Conservation (phyloP, 2,329 filamentous ascomycete genomes). For the Xylaria arbuscula region DNA sequence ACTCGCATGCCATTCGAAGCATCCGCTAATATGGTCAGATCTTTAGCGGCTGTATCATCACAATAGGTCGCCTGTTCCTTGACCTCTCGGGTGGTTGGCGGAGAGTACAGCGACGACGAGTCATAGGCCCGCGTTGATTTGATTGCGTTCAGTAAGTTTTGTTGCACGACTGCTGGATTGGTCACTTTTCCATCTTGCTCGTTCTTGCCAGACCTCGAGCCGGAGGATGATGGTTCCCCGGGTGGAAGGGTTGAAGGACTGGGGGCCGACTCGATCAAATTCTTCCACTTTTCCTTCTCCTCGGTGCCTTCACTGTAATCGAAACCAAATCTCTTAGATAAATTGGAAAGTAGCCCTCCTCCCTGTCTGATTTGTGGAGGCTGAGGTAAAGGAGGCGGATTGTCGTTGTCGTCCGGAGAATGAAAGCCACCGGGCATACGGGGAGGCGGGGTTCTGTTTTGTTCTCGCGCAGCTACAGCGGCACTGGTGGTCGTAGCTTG, state of each 20-base stretch:
- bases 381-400: constrained; percentile 48
- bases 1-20: constrained; percentile 78
- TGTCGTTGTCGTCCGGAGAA: constrained; percentile 41
- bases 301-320: constrained; percentile 61
- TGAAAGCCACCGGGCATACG: constrained; percentile 80
- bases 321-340: constrained; percentile 76
- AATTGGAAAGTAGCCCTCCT: constrained; percentile 72
- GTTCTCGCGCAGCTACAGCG: constrained; percentile 54
- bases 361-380: constrained; percentile 58
- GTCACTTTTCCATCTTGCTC: constrained; percentile 65
- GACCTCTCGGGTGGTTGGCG: constrained; percentile 76
- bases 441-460: constrained; percentile 56
- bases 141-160: constrained; percentile 82
- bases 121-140: constrained; percentile 81
- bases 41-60: constrained; percentile 78
- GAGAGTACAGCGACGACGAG: constrained; percentile 77
- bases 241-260: constrained; percentile 40
- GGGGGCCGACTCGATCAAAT: constrained; percentile 54
- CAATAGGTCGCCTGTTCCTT: constrained; percentile 89
- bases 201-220: constrained; percentile 38
- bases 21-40: constrained; percentile 77
- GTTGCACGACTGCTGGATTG: constrained; percentile 69
- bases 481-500: constrained; percentile 49
- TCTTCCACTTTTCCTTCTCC: constrained; percentile 58
- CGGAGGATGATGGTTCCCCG: constrained; percentile 39